Evolutionary conservation across 1,139 yeast genomes (phyloP).

Genomic region (Saccharomyces hybrid): DNA sequence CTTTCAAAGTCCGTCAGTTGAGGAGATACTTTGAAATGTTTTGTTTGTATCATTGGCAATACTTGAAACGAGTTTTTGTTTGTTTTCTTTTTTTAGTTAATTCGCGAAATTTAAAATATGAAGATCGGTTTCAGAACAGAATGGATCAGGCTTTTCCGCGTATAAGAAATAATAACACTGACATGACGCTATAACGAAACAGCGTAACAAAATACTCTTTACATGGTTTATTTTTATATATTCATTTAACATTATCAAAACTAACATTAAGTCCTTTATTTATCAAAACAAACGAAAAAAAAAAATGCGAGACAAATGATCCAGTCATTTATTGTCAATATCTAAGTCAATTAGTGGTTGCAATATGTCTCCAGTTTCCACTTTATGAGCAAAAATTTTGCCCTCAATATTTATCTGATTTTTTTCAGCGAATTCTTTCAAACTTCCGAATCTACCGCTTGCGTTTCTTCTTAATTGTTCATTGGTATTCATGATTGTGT

Average conservation of each 20-base stretch:
- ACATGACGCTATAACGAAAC: not conserved
- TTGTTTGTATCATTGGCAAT: not conserved
- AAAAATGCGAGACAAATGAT: not conserved
- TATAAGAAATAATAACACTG: not conserved
- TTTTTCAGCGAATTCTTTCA: slow-evolving; percentile 18
- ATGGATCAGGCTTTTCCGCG: not conserved
- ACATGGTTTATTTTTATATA: not conserved
- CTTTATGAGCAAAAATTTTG: slow-evolving; percentile 22
- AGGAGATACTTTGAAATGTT: not conserved
- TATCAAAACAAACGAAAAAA: not conserved
- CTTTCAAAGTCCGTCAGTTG: not conserved
- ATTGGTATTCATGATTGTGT: slow-evolving; percentile 20
- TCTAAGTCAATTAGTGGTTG: slow-evolving; percentile 4
- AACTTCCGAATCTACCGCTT: slow-evolving; percentile 15
- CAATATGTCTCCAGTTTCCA: slow-evolving; percentile 15
- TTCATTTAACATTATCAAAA: not conserved
- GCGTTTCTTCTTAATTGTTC: slow-evolving; percentile 27
- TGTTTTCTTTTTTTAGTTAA: not conserved
- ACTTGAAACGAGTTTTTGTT: not conserved
- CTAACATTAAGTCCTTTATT: not conserved
- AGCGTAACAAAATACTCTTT: not conserved
- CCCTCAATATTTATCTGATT: slow-evolving; percentile 18
- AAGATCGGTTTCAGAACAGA: not conserved
- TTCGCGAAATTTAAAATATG: not conserved
- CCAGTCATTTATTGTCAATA: not conserved